These are phyloP conservation scores for Populus ilicifolia DNA, from an alignment of 345 rosid genomes.

Conservation along the genomic window DNA sequence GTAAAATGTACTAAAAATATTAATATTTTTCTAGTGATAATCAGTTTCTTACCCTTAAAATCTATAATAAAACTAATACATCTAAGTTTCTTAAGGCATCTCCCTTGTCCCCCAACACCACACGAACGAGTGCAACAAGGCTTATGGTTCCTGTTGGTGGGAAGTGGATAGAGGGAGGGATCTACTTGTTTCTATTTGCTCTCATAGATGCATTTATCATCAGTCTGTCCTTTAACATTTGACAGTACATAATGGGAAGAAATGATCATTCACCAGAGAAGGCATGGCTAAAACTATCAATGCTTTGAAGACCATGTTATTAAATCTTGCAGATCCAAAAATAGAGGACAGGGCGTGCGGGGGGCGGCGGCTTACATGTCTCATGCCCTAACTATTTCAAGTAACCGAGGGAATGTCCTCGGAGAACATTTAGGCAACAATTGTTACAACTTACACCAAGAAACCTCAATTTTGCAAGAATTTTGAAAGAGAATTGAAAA, in stretches of 20 bases:
- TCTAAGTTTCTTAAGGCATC: too few relatives aligned
- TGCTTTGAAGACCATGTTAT: background rate
- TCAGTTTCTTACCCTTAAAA: too few relatives aligned
- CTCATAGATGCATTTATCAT: too few relatives aligned
- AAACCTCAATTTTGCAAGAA: background rate
- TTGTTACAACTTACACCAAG: background rate
- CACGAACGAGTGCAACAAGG: too few relatives aligned
- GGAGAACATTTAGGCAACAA: background rate
- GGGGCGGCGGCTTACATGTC: background rate
- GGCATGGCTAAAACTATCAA: background rate
- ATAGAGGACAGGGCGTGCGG: too few relatives aligned
- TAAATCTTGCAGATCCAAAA: background rate
- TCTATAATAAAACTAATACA: too few relatives aligned
- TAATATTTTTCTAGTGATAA: too few relatives aligned
- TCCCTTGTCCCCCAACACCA: too few relatives aligned
- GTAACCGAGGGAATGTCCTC: background rate
- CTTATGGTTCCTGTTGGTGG: too few relatives aligned
- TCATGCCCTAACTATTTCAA: background rate
- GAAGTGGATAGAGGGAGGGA: too few relatives aligned
- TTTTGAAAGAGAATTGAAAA: conserved; percentile 6
- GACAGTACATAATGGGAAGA: too few relatives aligned
- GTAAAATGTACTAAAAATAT: accelerated
- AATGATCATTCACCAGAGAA: background rate
- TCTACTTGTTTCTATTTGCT: too few relatives aligned
- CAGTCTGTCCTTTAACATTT: background rate